Evolutionary conservation across 2,329 filamentous ascomycete genomes (phyloP).

Genomic region (Tolypocladium amazonense): DNA sequence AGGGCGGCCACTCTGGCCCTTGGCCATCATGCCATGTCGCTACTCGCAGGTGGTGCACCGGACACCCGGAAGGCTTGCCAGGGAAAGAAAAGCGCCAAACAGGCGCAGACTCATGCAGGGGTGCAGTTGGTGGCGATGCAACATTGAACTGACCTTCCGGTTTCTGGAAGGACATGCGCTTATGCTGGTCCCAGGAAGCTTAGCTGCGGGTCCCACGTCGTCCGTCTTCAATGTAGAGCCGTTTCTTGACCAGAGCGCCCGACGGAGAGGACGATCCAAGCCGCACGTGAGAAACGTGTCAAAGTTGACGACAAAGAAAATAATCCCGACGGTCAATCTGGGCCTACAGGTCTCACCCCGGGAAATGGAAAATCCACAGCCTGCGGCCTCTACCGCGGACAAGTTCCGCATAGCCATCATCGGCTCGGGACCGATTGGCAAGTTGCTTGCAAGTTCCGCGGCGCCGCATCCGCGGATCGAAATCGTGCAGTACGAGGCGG

Average conservation of each 20-base stretch:
- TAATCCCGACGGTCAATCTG: too few species aligned
- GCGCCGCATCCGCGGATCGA: not conserved
- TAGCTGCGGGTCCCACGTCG: not conserved
- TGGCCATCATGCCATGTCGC: too few species aligned
- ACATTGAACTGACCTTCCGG: not conserved
- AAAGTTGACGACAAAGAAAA: not conserved
- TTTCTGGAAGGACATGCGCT: not conserved
- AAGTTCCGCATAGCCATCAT: slow-evolving; percentile 1
- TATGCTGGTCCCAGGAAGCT: not conserved
- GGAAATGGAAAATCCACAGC: not conserved
- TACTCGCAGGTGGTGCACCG: too few species aligned
- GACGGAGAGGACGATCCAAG: not conserved
- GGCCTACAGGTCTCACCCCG: not conserved
- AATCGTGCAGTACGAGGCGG: not conserved
- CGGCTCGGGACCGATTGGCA: slow-evolving; percentile 2
- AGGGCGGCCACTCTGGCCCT: too few species aligned
- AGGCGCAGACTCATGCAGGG: not conserved
- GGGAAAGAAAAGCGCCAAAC: too few species aligned
- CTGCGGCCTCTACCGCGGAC: slow-evolving; percentile 4
- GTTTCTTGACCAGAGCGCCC: not conserved
- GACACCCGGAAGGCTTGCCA: too few species aligned
- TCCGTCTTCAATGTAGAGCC: not conserved
- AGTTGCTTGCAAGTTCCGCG: not conserved
- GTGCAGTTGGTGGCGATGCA: not conserved
- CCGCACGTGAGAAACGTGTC: fast-evolving